A percentile compares a stretch with the other conserved stretches of the same genome.
Evolutionary conservation across 1,139 yeast species (phyloP).

Genomic region (Hansenula sp.): DNA sequence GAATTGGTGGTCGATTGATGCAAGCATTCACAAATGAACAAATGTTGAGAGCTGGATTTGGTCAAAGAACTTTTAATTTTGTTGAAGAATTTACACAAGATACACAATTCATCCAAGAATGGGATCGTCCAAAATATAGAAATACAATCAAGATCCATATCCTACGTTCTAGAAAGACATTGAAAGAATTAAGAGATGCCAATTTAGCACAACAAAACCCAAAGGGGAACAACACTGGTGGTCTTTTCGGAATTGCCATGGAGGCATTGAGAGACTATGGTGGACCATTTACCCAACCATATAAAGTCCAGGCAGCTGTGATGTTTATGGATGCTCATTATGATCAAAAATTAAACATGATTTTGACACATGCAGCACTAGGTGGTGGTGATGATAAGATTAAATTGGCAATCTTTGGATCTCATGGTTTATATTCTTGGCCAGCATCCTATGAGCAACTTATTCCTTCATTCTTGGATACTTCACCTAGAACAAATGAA

Average conservation of each 20-base stretch:
- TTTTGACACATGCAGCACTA: conserved; percentile 87
- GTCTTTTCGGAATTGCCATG: conserved; percentile 71
- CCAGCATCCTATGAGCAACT: conserved; percentile 73
- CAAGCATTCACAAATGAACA: conserved; percentile 93
- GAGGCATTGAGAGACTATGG: conserved; percentile 60
- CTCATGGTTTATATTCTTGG: conserved; percentile 90
- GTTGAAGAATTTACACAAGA: conserved; percentile 60
- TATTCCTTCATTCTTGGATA: conserved; percentile 66
- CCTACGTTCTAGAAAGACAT: conserved; percentile 59
- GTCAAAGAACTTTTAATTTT: conserved; percentile 74
- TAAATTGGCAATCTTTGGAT: conserved; percentile 85
- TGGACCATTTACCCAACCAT: conserved; percentile 46
- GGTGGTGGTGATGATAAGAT: conserved; percentile 80
- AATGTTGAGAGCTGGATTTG: conserved; percentile 75
- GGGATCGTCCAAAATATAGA: conserved; percentile 33
- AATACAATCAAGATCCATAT: conserved; percentile 75
- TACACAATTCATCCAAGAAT: conserved; percentile 44
- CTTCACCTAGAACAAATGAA: conserved; percentile 57
- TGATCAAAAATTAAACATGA: conserved; percentile 56
- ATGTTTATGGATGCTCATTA: conserved; percentile 81
- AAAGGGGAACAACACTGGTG: conserved; percentile 69
- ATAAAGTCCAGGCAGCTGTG: conserved; percentile 71
- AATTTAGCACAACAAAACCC: conserved; percentile 84
- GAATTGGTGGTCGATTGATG: conserved; percentile 87
- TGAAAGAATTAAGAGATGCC: conserved; percentile 70